Conservation (phyloP, 176 grass and related monocot species). For the Lolium perenne region DNA sequence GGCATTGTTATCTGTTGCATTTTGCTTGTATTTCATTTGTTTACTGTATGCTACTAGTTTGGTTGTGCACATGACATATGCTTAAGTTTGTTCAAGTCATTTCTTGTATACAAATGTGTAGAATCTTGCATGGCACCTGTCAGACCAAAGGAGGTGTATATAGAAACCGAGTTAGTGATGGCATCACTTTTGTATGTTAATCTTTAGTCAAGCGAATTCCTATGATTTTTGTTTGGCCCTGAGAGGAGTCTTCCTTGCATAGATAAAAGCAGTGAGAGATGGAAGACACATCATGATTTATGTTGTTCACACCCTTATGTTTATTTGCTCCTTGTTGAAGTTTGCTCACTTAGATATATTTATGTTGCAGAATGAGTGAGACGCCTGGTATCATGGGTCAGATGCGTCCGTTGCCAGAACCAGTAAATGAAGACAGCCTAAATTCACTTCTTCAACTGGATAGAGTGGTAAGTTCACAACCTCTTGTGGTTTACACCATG, state of each 20-base stretch:
- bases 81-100: constrained; percentile 11
- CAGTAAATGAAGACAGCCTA: constrained; percentile 62
- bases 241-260: not conserved
- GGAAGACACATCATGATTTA: not conserved
- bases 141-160: not conserved
- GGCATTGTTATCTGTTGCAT: constrained; percentile 26
- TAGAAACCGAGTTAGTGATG: constrained; percentile 32
- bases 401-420: constrained; percentile 68
- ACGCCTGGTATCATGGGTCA: constrained; percentile 64
- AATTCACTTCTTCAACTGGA: constrained; percentile 62
- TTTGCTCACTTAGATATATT: constrained; percentile 22
- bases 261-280: not conserved
- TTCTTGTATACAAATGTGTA: constrained; percentile 10
- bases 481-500: not conserved
- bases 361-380: constrained; percentile 61
- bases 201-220: not conserved
- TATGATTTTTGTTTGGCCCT: not conserved
- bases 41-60: not conserved
- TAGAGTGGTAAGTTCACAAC: constrained; percentile 57
- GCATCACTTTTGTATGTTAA: constrained; percentile 12
- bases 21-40: constrained; percentile 22
- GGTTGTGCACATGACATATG: not conserved
- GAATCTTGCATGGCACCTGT: constrained; percentile 24
- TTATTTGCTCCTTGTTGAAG: constrained; percentile 15
- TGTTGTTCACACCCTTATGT: not conserved